Conservation (phyloP, 805 yeast genomes). For the Myxozyma sirexii region DNA sequence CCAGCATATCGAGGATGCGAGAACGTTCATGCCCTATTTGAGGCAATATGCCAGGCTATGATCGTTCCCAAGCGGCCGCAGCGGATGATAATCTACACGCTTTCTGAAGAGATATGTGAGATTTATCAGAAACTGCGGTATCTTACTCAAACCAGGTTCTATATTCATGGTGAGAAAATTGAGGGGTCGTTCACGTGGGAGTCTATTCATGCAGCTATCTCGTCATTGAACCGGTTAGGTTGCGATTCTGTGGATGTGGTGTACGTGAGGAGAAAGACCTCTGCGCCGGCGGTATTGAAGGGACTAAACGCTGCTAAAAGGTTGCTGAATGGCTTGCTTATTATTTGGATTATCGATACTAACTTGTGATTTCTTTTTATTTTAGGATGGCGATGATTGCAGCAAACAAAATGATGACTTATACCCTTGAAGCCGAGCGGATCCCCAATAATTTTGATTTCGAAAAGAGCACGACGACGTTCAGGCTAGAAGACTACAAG, state of each 20-base stretch:
- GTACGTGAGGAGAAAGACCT: background rate
- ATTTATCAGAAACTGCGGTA: slow-evolving; percentile 4
- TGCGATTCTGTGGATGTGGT: slow-evolving; percentile 2
- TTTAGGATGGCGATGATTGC: slow-evolving; percentile 21
- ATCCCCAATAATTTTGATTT: background rate
- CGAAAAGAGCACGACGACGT: background rate
- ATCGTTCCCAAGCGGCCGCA: slow-evolving; percentile 1
- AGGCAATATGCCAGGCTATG: slow-evolving; percentile 8
- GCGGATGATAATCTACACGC: slow-evolving; percentile 15
- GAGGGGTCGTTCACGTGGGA: background rate
- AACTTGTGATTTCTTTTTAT: too few species aligned
- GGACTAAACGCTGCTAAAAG: slow-evolving; percentile 9
- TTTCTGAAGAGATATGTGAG: background rate
- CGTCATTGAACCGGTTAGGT: background rate
- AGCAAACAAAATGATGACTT: slow-evolving; percentile 13
- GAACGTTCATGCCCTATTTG: background rate
- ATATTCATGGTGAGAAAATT: background rate
- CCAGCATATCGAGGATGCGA: background rate
- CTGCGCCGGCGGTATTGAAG: background rate
- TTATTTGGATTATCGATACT: too few species aligned
- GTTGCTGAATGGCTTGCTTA: too few species aligned
- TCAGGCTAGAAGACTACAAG: background rate
- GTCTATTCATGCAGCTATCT: background rate
- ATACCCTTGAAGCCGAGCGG: slow-evolving; percentile 10
- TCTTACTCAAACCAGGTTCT: background rate